phyloP scores from a whole-genome alignment of 2,329 filamentous ascomycete species.

The Tetracladium maxilliforme region DNA sequence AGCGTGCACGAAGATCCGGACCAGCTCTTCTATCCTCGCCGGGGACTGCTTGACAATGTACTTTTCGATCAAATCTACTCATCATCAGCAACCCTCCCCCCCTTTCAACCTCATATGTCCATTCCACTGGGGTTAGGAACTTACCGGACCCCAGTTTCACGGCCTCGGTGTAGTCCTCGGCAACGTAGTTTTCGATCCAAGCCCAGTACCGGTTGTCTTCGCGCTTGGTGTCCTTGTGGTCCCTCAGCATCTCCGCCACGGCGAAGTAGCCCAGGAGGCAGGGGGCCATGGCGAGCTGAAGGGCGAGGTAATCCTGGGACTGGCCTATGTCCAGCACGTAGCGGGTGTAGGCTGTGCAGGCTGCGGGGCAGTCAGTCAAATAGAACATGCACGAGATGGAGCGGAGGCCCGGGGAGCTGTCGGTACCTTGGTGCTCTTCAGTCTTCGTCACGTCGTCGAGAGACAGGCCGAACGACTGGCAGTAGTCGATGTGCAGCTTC shows the following conservation, averaged over 20 bases:
- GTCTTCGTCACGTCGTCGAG: constrained; percentile 56
- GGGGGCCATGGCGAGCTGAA: constrained; percentile 73
- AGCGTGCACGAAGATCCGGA: constrained; percentile 75
- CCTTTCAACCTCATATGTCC: too few species aligned
- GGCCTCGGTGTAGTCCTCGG: constrained; percentile 62
- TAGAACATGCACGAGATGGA: too few species aligned
- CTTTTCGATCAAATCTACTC: constrained; percentile 63
- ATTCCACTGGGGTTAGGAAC: too few species aligned
- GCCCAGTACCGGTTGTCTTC: constrained; percentile 67
- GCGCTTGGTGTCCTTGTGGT: constrained; percentile 42
- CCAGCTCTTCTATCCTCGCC: constrained; percentile 63
- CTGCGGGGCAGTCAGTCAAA: constrained; percentile 20
- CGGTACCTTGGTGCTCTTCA: constrained; percentile 62
- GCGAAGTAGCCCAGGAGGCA: constrained; percentile 82
- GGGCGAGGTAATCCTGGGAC: constrained; percentile 73
- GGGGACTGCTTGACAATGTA: constrained; percentile 61
- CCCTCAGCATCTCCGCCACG: constrained; percentile 58
- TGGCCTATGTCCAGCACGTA: constrained; percentile 84
- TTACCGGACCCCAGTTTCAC: constrained; percentile 56
- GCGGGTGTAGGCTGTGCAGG: constrained; percentile 70
- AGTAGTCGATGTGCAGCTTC: constrained; percentile 69
- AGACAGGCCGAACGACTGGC: constrained; percentile 64
- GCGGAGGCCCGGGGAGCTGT: too few species aligned
- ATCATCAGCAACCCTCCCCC: too few species aligned
- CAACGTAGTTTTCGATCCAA: constrained; percentile 84